These are phyloP conservation scores for Chloris gayana DNA, from an alignment of 176 grass and related monocot species.

Conservation along the genomic window DNA sequence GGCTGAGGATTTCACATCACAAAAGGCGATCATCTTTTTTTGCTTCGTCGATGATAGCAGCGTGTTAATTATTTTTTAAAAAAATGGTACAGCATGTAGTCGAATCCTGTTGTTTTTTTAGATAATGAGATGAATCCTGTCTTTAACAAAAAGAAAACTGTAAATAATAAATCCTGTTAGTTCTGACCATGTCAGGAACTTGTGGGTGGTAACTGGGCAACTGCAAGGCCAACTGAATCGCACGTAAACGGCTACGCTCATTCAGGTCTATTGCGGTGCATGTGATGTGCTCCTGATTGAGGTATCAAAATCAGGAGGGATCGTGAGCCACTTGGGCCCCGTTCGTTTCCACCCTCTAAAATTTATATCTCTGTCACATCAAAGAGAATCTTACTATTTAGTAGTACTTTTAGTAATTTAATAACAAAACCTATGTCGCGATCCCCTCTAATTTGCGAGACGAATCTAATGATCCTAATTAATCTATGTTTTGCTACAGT, in stretches of 20 bases:
- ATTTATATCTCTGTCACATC: no score
- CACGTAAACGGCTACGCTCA: background rate
- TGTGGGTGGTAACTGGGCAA: slow-evolving; percentile 19
- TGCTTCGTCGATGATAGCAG: background rate
- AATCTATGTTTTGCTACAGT: no score
- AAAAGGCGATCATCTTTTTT: slow-evolving; percentile 31
- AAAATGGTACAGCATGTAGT: background rate
- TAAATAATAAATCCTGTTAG: background rate
- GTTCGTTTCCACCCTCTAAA: no score
- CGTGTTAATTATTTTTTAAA: no score
- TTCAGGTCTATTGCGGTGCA: slow-evolving; percentile 22
- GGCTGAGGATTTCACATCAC: slow-evolving; percentile 13
- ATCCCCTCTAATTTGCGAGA: no score
- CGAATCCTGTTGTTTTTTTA: no score
- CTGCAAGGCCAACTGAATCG: slow-evolving; percentile 33
- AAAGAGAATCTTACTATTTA: no score
- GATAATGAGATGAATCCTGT: background rate
- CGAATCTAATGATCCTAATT: no score
- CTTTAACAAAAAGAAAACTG: background rate
- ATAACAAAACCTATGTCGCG: no score
- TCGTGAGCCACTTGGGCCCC: slow-evolving; percentile 42
- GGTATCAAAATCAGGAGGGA: slow-evolving; percentile 33
- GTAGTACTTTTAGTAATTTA: no score
- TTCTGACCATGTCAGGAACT: slow-evolving; percentile 18
- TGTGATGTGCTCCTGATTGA: slow-evolving; percentile 46